phyloP scores from a whole-genome alignment of 2,329 filamentous ascomycete species.

The Sordariomycetes sp. region DNA sequence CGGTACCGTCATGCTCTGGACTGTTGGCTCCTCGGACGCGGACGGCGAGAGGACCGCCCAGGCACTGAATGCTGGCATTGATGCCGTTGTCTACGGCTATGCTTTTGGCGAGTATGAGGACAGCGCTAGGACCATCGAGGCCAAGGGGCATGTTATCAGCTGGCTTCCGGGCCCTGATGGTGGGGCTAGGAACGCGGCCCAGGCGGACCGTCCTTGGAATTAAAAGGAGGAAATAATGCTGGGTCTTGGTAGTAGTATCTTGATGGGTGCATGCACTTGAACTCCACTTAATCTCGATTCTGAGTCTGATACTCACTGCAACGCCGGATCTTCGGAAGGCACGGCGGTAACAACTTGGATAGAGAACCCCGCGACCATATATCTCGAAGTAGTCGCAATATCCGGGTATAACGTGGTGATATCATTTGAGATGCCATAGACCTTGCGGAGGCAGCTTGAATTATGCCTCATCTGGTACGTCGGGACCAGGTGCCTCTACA shows the following conservation, averaged over 20 bases:
- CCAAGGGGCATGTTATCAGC: not conserved
- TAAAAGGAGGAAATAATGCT: too few species aligned
- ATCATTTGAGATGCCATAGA: not conserved
- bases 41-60: not conserved
- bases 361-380: not conserved
- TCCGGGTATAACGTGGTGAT: not conserved
- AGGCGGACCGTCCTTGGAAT: too few species aligned
- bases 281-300: too few species aligned
- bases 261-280: too few species aligned
- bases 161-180: not conserved
- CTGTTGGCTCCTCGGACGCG: not conserved
- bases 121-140: not conserved
- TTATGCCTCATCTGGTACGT: not conserved
- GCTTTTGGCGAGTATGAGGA: not conserved
- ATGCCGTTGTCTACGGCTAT: not conserved
- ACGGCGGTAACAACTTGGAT: not conserved
- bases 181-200: too few species aligned
- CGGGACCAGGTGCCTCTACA: not conserved
- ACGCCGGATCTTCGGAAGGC: not conserved
- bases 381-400: not conserved
- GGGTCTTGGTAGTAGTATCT: too few species aligned
- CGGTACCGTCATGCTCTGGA: not conserved
- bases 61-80: not conserved
- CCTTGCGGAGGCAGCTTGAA: not conserved
- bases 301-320: too few species aligned